Evolutionary conservation across 768 basidiomycete genomes (phyloP).

Genomic region (Boletellus emodensis): DNA sequence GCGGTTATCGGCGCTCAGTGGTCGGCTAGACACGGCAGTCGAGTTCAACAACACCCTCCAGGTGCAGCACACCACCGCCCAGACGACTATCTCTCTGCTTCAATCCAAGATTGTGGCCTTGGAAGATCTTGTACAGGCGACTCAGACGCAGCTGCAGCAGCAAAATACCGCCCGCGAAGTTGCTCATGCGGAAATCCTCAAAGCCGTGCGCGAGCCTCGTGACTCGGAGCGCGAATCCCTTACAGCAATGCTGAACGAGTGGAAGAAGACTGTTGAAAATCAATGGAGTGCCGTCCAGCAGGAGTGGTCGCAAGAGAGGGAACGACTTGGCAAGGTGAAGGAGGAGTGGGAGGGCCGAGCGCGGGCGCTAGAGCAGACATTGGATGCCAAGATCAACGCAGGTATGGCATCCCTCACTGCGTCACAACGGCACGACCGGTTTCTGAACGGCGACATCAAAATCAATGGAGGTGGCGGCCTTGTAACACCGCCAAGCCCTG

Average conservation of each 20-base stretch:
- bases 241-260: constrained; percentile 55
- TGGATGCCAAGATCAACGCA: constrained; percentile 42
- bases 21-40: constrained; percentile 73
- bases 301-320: constrained; percentile 80
- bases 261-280: constrained; percentile 77
- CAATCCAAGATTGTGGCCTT: constrained; percentile 65
- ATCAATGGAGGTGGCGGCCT: constrained; percentile 43
- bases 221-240: constrained; percentile 46
- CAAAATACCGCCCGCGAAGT: constrained; percentile 36
- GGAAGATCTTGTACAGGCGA: constrained; percentile 62
- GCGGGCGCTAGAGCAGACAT: constrained; percentile 44
- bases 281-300: constrained; percentile 75
- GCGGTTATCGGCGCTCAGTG: constrained; percentile 58
- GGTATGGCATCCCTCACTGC: constrained; percentile 29
- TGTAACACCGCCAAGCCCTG: constrained; percentile 74
- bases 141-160: constrained; percentile 38
- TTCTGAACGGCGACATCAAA: constrained; percentile 32
- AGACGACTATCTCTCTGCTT: constrained; percentile 63
- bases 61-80: constrained; percentile 72
- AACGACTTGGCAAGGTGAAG: constrained; percentile 59
- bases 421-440: constrained; percentile 38
- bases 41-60: constrained; percentile 71
- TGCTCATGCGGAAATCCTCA: constrained; percentile 32
- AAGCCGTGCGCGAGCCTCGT: constrained; percentile 31
- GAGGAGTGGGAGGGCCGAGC: constrained; percentile 77